Percentiles rank a stretch among this genome's conserved stretches.
These are phyloP conservation scores for Aspergillus oerlinghausenensis DNA, from an alignment of 2,329 filamentous ascomycete species.

Conservation along the genomic window DNA sequence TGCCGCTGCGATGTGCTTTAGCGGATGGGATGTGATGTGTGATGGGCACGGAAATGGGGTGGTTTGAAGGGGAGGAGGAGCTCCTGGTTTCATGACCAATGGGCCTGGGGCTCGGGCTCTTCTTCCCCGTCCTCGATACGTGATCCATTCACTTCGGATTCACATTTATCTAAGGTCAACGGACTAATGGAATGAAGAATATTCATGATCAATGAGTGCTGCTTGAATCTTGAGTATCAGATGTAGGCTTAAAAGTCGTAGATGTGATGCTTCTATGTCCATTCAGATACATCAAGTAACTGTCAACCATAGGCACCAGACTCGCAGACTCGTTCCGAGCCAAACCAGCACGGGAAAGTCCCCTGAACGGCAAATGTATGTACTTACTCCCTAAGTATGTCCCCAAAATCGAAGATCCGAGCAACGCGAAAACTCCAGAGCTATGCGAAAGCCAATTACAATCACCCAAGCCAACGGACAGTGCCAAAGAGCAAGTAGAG, in stretches of 20 bases:
- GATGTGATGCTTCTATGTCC: not conserved
- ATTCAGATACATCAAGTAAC: not conserved
- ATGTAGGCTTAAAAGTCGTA: not conserved
- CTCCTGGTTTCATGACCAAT: not conserved
- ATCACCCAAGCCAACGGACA: not conserved
- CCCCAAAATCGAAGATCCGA: constrained; percentile 2
- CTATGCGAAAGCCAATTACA: not conserved
- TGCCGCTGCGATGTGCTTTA: constrained; percentile 5
- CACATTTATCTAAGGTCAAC: not conserved
- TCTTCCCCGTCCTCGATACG: not conserved
- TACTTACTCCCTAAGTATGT: not conserved
- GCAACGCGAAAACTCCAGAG: not conserved
- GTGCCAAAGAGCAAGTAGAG: not conserved
- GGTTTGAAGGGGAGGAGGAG: not conserved
- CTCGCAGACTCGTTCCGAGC: not conserved
- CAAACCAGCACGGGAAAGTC: not conserved
- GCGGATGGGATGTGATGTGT: constrained; percentile 12
- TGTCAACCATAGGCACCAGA: not conserved
- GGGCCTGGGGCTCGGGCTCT: not conserved
- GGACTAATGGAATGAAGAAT: not conserved
- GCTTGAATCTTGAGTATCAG: not conserved
- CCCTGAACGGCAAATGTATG: not conserved
- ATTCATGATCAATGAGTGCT: not conserved
- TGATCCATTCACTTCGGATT: not conserved
- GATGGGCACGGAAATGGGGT: constrained; percentile 3